Base-by-base conservation (phyloP, 2,329 filamentous ascomycete genomes). In the Harringtonia lauricola region DNA sequence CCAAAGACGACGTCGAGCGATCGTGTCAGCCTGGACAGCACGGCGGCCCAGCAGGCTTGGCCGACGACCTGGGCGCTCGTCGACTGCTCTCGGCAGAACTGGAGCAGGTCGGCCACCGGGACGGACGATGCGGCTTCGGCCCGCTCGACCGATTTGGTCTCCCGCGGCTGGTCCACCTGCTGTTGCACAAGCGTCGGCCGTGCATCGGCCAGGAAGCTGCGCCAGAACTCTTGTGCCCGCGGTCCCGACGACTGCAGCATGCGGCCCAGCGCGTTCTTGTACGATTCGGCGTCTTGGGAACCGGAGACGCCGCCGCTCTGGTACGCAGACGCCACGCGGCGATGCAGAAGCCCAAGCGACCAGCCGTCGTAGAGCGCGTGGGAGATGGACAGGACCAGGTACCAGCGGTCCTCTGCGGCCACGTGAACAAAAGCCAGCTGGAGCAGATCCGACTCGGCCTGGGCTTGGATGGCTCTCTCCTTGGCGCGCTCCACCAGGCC, bases 351-450 rank as follows among this genome's bases (percentile, higher is more conserved):
- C 4, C 70, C 67, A 13, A 95, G 71, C 3, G 88, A 94, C 76
- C 81, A 88, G 1, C 89, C 89, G 56, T 95, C 89, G 51, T 95
- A 95, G 18, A 95, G 68, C 2, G 88, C 86, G 60, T 95, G 89
- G 0, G 88, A 74, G 33, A 95, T 79, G 0, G 86, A 89, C 1
- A 95, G 58, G 5, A 81, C 55, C 2, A 81, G 49, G 44, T 71
- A 75, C 4, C 47, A 60, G 30, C 53, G 55, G 14, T 47, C 52
- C 3, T 48, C 61, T 9, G 36, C n/a, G 3, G 21, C 6, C 1
- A 59, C 56, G 7, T 47, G 54, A 3, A 60, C 61, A 42, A 76
- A 61, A 0, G 58, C 60, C 1, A 81, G 53, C 43, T 77, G 74
- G 8, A 81, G 59, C 3, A 81, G 53, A 9, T 61, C 42, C 1